A percentile compares a stretch with the other conserved stretches of the same genome.
These are phyloP conservation scores for Pyrus communis DNA, from an alignment of 306 rosid genomes.

Conservation along the genomic window DNA sequence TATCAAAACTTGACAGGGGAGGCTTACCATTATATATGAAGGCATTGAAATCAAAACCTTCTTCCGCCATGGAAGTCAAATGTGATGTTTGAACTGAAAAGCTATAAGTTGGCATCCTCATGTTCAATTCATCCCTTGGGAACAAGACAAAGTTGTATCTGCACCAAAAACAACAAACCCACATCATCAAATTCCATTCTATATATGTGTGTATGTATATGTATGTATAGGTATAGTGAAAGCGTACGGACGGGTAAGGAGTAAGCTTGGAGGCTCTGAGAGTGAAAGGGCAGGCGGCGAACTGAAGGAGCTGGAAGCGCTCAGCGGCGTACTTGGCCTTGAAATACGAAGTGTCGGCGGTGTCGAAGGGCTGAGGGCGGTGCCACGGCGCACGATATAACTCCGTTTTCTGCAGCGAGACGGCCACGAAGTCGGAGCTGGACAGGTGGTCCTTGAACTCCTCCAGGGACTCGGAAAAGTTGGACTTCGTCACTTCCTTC, in stretches of 20 bases:
- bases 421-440: constrained; percentile 56
- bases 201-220: too few relatives aligned
- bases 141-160: constrained; percentile 79
- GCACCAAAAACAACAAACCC: constrained; percentile 21
- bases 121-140: constrained; percentile 82
- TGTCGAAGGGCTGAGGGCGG: constrained; percentile 64
- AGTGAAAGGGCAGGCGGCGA: constrained; percentile 80
- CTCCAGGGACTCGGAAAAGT: constrained; percentile 45
- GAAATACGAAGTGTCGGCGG: constrained; percentile 49
- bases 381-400: constrained; percentile 53
- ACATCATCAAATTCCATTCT: background rate
- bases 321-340: constrained; percentile 67
- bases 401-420: constrained; percentile 67
- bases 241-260: constrained; percentile 76
- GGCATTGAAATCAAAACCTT: constrained; percentile 81
- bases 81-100: constrained; percentile 63
- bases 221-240: background rate
- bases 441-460: constrained; percentile 46
- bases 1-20: background rate
- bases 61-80: constrained; percentile 63
- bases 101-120: too few relatives aligned
- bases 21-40: constrained; percentile 69
- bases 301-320: constrained; percentile 70
- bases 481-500: constrained; percentile 60
- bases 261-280: constrained; percentile 33